phyloP scores from a whole-genome alignment of 208 protist species.

The Leishmania tarentolae region DNA sequence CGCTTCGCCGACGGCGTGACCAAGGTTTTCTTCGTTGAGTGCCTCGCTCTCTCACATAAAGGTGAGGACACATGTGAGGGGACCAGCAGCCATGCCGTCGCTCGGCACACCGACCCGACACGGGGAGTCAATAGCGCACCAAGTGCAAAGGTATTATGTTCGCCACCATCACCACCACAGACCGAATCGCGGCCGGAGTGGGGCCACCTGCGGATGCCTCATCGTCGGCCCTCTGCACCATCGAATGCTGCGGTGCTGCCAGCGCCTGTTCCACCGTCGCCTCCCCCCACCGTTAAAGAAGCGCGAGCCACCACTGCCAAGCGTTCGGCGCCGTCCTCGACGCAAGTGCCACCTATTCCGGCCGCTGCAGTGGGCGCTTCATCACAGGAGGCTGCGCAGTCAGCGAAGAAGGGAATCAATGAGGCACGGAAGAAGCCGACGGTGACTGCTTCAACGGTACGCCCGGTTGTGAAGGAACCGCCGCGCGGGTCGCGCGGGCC shows the following conservation, averaged over 20 bases:
- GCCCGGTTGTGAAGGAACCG: background rate
- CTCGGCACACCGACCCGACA: slow-evolving; percentile 6
- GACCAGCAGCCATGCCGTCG: background rate
- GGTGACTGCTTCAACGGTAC: background rate
- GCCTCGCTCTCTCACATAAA: slow-evolving; percentile 41
- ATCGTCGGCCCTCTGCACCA: slow-evolving; percentile 10
- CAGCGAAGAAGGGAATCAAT: background rate
- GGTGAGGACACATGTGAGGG: background rate
- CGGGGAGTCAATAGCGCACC: slow-evolving; percentile 5
- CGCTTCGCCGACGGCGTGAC: slow-evolving; percentile 78
- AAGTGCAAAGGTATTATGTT: background rate
- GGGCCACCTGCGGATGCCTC: slow-evolving; percentile 24
- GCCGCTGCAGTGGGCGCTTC: background rate
- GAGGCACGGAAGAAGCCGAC: background rate
- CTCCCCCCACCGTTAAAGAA: background rate
- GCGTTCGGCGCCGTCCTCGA: background rate
- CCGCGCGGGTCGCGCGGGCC: background rate
- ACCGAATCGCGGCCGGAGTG: slow-evolving; percentile 20
- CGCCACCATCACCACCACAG: slow-evolving; percentile 14
- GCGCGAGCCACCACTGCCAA: background rate
- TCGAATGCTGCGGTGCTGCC: background rate
- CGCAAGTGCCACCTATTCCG: background rate
- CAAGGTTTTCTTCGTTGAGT: slow-evolving; percentile 83
- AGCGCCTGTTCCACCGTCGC: slow-evolving; percentile 2
- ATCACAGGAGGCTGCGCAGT: background rate